phyloP scores from a whole-genome alignment of 805 yeast genomes.

The Cyberlindnera sargentensis region DNA sequence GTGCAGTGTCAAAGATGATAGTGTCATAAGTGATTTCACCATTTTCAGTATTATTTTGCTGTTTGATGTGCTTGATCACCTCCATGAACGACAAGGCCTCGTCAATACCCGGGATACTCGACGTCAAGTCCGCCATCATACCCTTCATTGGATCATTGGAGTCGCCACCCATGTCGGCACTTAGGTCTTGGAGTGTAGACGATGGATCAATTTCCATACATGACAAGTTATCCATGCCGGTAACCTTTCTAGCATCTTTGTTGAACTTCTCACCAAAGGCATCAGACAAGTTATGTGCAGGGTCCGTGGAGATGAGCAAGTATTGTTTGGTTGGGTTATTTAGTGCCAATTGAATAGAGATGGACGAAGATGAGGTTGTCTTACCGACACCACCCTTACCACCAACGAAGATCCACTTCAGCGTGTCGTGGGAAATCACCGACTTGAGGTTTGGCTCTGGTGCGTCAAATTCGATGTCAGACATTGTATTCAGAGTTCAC shows the following conservation, averaged over 20 bases:
- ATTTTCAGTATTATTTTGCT: conserved; percentile 39
- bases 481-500: conserved; percentile 7
- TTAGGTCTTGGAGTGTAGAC: conserved; percentile 86
- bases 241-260: conserved; percentile 91
- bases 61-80: conserved; percentile 92
- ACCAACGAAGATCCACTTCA: conserved; percentile 97
- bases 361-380: conserved; percentile 93
- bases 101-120: conserved; percentile 96
- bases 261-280: conserved; percentile 98
- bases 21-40: conserved; percentile 57
- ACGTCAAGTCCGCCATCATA: conserved; percentile 85
- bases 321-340: conserved; percentile 75
- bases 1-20: conserved; percentile 98
- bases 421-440: conserved; percentile 54
- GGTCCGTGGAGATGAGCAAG: conserved; percentile 90
- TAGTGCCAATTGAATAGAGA: conserved; percentile 89
- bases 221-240: conserved; percentile 79
- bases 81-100: conserved; percentile 98
- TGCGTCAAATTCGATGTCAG: conserved; percentile 19
- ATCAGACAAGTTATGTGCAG: conserved; percentile 96
- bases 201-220: conserved; percentile 99
- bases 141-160: conserved; percentile 52
- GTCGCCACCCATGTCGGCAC: conserved; percentile 31
- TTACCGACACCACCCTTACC: conserved; percentile 99
- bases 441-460: conserved; percentile 66